Percentiles rank a stretch among this genome's conserved stretches.
Conservation (phyloP, 1,284 basidiomycete genomes). For the Fomes fomentarius region DNA sequence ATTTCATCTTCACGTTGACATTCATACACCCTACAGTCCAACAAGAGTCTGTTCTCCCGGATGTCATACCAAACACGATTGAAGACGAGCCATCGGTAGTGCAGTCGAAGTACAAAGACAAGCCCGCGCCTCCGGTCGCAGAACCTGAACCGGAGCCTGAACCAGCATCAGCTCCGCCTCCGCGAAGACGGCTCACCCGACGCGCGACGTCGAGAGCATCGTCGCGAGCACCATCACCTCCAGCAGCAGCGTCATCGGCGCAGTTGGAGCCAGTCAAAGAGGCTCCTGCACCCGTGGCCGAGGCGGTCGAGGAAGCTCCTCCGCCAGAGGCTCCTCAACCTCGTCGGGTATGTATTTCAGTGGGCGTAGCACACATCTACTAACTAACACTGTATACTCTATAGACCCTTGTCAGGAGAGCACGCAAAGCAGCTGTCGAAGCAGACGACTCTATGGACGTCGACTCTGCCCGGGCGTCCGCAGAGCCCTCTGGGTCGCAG, state of each 20-base stretch:
- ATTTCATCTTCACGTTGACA: no score
- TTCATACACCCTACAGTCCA: background rate
- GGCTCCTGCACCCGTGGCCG: background rate
- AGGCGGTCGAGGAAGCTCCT: background rate
- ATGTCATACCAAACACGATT: slow-evolving; percentile 36
- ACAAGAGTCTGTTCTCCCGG: slow-evolving; percentile 28
- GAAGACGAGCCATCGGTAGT: slow-evolving; percentile 35
- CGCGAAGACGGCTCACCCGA: slow-evolving; percentile 16
- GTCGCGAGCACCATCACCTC: slow-evolving; percentile 24
- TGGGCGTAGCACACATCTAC: background rate
- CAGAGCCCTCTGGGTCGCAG: slow-evolving; percentile 3
- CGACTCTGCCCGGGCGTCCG: slow-evolving; percentile 9
- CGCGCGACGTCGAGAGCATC: slow-evolving; percentile 22
- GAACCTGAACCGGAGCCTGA: slow-evolving; percentile 1
- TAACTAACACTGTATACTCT: background rate
- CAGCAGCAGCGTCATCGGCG: background rate
- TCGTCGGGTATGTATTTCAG: background rate
- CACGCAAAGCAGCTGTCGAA: slow-evolving; percentile 22
- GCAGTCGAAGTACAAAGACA: slow-evolving; percentile 2
- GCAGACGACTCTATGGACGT: slow-evolving; percentile 28
- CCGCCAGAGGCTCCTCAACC: background rate
- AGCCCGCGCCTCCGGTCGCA: background rate
- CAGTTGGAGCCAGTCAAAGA: background rate
- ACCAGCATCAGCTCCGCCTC: background rate
- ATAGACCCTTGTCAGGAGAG: slow-evolving; percentile 30